Evolutionary conservation across 768 basidiomycete species (phyloP).

Genomic region (Inosperma sp.): DNA sequence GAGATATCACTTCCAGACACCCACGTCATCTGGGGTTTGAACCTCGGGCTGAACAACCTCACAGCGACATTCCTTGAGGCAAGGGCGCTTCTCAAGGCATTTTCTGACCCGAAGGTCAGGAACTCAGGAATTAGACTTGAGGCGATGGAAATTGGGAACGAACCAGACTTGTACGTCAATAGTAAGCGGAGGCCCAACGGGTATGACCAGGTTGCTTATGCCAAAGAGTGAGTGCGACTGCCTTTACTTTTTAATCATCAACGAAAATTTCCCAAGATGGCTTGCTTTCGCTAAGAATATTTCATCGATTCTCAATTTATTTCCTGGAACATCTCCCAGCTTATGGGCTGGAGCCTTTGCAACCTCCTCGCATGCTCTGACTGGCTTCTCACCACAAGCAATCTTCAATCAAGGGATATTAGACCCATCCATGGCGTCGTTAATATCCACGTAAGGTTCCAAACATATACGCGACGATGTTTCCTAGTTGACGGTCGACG

Average conservation of each 20-base stretch:
- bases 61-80: constrained; percentile 48
- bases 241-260: not conserved
- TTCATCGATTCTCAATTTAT: constrained; percentile 36
- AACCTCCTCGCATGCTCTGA: constrained; percentile 40
- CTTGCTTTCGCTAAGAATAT: constrained; percentile 47
- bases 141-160: constrained; percentile 60
- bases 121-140: constrained; percentile 45
- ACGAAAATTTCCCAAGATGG: constrained; percentile 38
- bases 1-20: constrained; percentile 38
- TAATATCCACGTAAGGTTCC: constrained; percentile 48
- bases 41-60: constrained; percentile 52
- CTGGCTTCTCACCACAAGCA: constrained; percentile 58
- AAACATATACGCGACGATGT: not conserved
- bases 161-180: constrained; percentile 50
- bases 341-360: constrained; percentile 51
- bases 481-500: not conserved
- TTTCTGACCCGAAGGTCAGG: constrained; percentile 37
- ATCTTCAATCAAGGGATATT: constrained; percentile 51
- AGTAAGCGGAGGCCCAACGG: constrained; percentile 15
- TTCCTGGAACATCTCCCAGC: constrained; percentile 35
- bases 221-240: constrained; percentile 41
- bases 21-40: constrained; percentile 63
- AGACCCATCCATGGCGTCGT: constrained; percentile 39
- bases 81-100: constrained; percentile 44
- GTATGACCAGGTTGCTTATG: constrained; percentile 41